A percentile compares a stretch with the other conserved stretches of the same genome.
phyloP scores from a whole-genome alignment of 2,329 filamentous ascomycete genomes.

The Thielaviopsis cerberus region DNA sequence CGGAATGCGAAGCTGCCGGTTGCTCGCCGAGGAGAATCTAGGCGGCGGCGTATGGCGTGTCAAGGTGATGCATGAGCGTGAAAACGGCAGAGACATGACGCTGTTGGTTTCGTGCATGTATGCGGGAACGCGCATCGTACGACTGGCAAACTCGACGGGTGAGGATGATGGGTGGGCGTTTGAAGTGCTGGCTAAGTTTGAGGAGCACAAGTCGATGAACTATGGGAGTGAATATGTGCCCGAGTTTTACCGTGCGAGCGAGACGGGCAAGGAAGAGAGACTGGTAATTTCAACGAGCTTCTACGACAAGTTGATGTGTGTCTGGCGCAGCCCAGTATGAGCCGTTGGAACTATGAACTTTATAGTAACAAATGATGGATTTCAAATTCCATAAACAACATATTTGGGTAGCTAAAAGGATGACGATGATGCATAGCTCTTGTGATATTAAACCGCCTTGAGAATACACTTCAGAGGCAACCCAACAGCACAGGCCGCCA shows the following conservation, averaged over 20 bases:
- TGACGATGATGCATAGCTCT: too few species aligned
- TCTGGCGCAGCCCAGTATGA: slow-evolving; percentile 32
- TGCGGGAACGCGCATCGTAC: slow-evolving; percentile 54
- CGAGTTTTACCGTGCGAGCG: slow-evolving; percentile 5
- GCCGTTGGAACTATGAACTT: background rate
- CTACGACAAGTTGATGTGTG: slow-evolving; percentile 51
- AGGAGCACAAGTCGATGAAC: slow-evolving; percentile 86
- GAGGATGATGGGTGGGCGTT: slow-evolving; percentile 36
- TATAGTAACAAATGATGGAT: background rate
- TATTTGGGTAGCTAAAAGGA: background rate
- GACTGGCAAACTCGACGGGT: slow-evolving; percentile 20
- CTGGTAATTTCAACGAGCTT: slow-evolving; percentile 52
- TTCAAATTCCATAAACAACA: background rate
- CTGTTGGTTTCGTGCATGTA: slow-evolving; percentile 91
- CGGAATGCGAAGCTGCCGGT: slow-evolving; percentile 24
- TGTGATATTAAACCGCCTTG: too few species aligned
- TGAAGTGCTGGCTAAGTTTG: slow-evolving; percentile 50
- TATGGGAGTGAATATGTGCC: slow-evolving; percentile 62
- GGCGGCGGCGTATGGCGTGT: slow-evolving; percentile 78
- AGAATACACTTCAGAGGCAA: too few species aligned
- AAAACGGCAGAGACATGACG: slow-evolving; percentile 16
- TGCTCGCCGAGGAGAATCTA: slow-evolving; percentile 47
- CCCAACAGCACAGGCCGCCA: too few species aligned
- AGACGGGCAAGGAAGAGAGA: slow-evolving; percentile 15
- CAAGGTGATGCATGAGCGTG: slow-evolving; percentile 32